Evolutionary conservation across 441 rosid genomes (phyloP), one percentile per base, ranked within the genome.

Genomic region (Pelargonium fulgidum): DNA sequence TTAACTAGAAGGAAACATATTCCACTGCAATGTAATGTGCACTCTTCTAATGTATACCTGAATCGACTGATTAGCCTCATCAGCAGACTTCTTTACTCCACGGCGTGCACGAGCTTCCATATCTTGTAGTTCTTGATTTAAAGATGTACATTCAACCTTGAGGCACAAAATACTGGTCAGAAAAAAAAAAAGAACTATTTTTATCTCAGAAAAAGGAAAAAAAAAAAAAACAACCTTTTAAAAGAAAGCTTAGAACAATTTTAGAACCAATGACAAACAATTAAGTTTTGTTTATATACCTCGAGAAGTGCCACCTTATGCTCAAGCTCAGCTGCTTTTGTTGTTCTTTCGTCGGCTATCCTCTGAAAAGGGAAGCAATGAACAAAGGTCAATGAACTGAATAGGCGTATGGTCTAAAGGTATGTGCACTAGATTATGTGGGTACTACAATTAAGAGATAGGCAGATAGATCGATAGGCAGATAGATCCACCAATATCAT

Each of bases 121-220:
- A 73, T 95, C 97, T 75, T 95, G 97, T 76, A 95, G 81, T 83
- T 95, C 99, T 89, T 95, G 99, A 79, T 83, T 90, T 69, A 90
- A 75, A 58, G 98, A 83, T 66, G 95, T 79, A 76, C 87, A 90
- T 82, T 92, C 99, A 64, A 86, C 92, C 99, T 92, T 56, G 62
- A 10, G 24, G 24, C 24, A 56, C 62, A 56, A 8, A 56, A 56
- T 22, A 1, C 11, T 56, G 3, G 19, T 56, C 62, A 20, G 72
- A 68, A 63, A 69, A 48, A 77, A 65, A 76, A 64, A 17, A 54
- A 54, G 72, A 67, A 62, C 54, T 70, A 66, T 56, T 56, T 56
- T 16, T 39, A 7, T 39, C 42, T 36, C 41, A 36, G 41, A 3
- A 36, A 36, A 36, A 36, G 41, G 41, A 36, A 36, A 36, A 7